phyloP scores from a whole-genome alignment of 1,139 yeast species.

The Kazachstania sp. region DNA sequence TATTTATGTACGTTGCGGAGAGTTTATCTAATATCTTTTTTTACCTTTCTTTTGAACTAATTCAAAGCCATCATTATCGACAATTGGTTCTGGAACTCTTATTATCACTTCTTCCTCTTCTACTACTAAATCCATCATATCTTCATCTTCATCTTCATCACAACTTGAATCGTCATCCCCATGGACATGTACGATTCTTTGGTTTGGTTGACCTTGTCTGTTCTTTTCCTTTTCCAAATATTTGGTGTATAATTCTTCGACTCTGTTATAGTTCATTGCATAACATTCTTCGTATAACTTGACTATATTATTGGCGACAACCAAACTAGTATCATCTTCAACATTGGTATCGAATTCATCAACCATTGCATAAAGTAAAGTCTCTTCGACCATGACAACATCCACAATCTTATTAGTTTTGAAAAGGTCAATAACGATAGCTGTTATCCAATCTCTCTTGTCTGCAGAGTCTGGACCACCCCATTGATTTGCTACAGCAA shows the following conservation, averaged over 20 bases:
- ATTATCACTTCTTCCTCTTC: conserved; percentile 29
- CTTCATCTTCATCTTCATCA: conserved; percentile 31
- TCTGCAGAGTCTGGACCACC: conserved; percentile 90
- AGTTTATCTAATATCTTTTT: conserved; percentile 25
- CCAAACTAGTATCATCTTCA: conserved; percentile 81
- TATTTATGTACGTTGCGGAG: neutral
- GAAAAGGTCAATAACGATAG: conserved; percentile 72
- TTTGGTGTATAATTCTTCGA: conserved; percentile 51
- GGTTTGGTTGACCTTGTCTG: conserved; percentile 27
- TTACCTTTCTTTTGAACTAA: conserved; percentile 65
- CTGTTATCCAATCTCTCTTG: conserved; percentile 92
- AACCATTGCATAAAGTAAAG: conserved; percentile 79
- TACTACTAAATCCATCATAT: conserved; percentile 30
- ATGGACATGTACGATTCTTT: conserved; percentile 35
- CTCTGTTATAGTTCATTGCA: conserved; percentile 41
- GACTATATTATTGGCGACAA: conserved; percentile 59
- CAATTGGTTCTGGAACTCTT: conserved; percentile 41
- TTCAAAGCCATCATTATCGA: conserved; percentile 93
- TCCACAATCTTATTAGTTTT: conserved; percentile 56
- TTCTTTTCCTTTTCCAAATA: conserved; percentile 49
- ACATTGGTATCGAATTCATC: conserved; percentile 88
- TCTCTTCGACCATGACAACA: conserved; percentile 71
- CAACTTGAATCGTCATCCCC: conserved; percentile 44
- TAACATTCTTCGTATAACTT: conserved; percentile 58
- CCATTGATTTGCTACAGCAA: conserved; percentile 95